Conservation (phyloP, 371 early-diverging fungal genomes). For the Chytridium lagenaria region DNA sequence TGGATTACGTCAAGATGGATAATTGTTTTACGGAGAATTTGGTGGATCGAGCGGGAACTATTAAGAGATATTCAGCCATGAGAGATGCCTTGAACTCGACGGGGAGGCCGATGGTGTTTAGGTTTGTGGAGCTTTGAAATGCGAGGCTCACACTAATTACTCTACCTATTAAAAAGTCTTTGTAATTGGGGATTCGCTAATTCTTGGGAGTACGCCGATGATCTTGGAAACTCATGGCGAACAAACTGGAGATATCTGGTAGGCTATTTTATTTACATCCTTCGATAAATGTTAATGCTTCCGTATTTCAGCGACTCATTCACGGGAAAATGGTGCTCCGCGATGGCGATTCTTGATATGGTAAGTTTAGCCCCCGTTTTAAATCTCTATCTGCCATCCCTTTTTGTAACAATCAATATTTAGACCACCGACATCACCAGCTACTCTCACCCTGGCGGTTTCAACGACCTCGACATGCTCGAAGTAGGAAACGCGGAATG, state of each 20-base stretch:
- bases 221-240: constrained; percentile 52
- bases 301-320: constrained; percentile 20
- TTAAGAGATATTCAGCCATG: constrained; percentile 40
- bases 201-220: constrained; percentile 52
- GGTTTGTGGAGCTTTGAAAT: not conserved
- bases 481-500: constrained; percentile 57
- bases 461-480: constrained; percentile 61
- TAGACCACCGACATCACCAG: constrained; percentile 25
- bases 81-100: constrained; percentile 53
- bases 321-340: constrained; percentile 20
- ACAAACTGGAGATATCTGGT: constrained; percentile 51
- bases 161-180: too few species aligned
- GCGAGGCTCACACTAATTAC: not conserved
- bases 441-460: constrained; percentile 50
- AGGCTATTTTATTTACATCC: not conserved
- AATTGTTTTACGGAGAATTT: constrained; percentile 50
- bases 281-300: not conserved
- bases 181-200: constrained; percentile 57
- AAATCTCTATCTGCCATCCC: not conserved
- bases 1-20: constrained; percentile 59
- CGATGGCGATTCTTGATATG: constrained; percentile 38
- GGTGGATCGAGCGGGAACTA: constrained; percentile 15
- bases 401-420: not conserved
- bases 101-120: constrained; percentile 51
- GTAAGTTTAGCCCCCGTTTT: not conserved